Base-by-base conservation (phyloP, 805 yeast genomes). In the Candida rishiriensis region DNA sequence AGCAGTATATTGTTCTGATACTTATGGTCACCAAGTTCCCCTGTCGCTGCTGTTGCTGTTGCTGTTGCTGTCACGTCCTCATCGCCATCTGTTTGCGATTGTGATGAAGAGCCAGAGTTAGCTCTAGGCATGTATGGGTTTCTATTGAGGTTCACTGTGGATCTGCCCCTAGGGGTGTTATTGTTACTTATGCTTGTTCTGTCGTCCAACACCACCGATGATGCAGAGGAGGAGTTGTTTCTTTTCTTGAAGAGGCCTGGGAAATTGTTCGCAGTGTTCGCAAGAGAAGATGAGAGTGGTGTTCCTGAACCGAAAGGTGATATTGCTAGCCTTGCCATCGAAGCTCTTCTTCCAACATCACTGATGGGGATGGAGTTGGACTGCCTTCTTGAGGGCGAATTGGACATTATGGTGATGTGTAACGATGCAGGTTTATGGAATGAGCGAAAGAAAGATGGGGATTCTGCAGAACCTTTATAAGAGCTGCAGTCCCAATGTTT, bases 241-340 rank as follows among this genome's bases (percentile, higher is more conserved):
- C 56, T 46, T 29, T 47, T 49, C 21, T 44, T 46, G 35, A 32
- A 34, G 15, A 46, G 16, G 7, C 26, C 26, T 21, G 26, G 26
- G 7, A 21, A 39, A 17, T 29, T 33, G 35, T 15, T 32, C 7
- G 26, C 9, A 12, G 3, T 30, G 33, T 30, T n/a, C 33, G 14
- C 33, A 12, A 51, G 43, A 8, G 36, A 38, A 17, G 47, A 50
- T 2, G 57, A 40, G 12, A 38, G 34, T 34, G 39, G 55, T 41
- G 46, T 46, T 35, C 41, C 52, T 21, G 45, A 44, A 17, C 28
- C 35, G n/a, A 51, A 17, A 1, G 66, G 64, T 5, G 69, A 59
- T 1, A 59, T 56, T 3, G 62, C 59, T 36, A 65, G 48, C 42
- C 59, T 58, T 8, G 66, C 68, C 56, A 63, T 65, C 3, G 70